phyloP scores from a whole-genome alignment of 139 green algal genomes.

The Micractinium sp. region DNA sequence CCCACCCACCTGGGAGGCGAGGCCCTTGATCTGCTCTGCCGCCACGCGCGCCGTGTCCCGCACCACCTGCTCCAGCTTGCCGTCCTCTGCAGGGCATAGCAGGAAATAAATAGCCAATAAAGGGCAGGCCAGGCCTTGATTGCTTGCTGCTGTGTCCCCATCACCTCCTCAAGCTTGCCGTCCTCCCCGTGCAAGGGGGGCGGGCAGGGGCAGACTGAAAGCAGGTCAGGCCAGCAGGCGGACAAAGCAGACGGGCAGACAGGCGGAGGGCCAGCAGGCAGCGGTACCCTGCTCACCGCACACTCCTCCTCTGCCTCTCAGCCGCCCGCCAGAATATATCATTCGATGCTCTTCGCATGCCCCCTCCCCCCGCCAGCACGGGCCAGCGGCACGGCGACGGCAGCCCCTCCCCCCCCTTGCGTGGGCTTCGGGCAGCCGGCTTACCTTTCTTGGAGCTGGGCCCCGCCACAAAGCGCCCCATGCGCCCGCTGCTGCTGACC shows the following conservation, averaged over 20 bases:
- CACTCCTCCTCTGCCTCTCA: no score
- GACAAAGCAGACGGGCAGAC: no score
- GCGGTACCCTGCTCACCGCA: slow-evolving; percentile 38
- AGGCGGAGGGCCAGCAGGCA: background rate
- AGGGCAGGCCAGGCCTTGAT: background rate
- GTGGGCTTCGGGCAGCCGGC: no score
- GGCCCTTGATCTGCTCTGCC: slow-evolving; percentile 89
- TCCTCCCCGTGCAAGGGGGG: no score
- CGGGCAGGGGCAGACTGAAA: background rate
- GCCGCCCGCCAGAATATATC: no score
- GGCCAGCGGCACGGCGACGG: no score
- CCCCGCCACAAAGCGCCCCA: slow-evolving; percentile 27
- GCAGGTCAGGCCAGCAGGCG: no score
- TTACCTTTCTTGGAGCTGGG: slow-evolving; percentile 44
- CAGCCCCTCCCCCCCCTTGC: no score
- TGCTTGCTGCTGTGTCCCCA: slow-evolving; percentile 42
- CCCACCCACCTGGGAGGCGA: slow-evolving; percentile 74
- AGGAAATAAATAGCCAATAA: background rate
- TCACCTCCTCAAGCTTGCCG: slow-evolving; percentile 30
- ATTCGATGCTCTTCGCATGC: no score
- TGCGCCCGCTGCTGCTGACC: slow-evolving; percentile 42
- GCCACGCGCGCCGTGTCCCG: slow-evolving; percentile 69
- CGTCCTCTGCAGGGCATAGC: slow-evolving; percentile 27
- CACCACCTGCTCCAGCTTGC: slow-evolving; percentile 37
- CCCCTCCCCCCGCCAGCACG: no score